Evolutionary conservation across 2,329 filamentous ascomycete genomes (phyloP).

Genomic region (Alternaria brassicae): DNA sequence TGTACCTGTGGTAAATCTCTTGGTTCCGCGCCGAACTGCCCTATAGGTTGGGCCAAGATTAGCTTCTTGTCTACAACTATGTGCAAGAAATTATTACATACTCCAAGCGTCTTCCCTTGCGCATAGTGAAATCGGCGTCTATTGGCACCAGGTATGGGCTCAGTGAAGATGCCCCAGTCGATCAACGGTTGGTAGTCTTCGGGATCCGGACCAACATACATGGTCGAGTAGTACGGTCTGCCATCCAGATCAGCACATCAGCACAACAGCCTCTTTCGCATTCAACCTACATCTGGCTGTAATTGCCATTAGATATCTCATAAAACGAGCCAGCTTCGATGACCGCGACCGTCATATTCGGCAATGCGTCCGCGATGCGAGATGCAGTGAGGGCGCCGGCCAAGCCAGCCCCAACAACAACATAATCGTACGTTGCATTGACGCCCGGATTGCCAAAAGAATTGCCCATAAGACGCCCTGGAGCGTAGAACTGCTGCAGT

Average conservation of each 20-base stretch:
- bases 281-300: conserved; percentile 25
- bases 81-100: neutral
- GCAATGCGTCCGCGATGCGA: conserved; percentile 24
- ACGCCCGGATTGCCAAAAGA: conserved; percentile 29
- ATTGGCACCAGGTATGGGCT: conserved; percentile 25
- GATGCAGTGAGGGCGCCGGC: conserved; percentile 31
- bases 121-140: conserved; percentile 32
- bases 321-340: conserved; percentile 40
- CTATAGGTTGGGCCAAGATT: neutral
- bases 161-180: conserved; percentile 37
- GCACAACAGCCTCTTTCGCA: neutral
- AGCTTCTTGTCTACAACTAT: neutral
- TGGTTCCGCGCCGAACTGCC: conserved; percentile 35
- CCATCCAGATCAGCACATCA: neutral
- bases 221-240: conserved; percentile 21
- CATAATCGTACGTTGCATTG: conserved; percentile 35
- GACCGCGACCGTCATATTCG: conserved; percentile 25
- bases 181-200: conserved; percentile 36
- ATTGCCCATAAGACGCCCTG: conserved; percentile 13
- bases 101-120: conserved; percentile 36
- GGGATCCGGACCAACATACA: conserved; percentile 15
- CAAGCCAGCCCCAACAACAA: conserved; percentile 36
- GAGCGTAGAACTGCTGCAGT: conserved; percentile 17
- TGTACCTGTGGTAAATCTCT: conserved; percentile 31
- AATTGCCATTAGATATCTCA: conserved; percentile 34